phyloP scores from a whole-genome alignment of 2,329 filamentous ascomycete species.

The Eurotiales sp. region DNA sequence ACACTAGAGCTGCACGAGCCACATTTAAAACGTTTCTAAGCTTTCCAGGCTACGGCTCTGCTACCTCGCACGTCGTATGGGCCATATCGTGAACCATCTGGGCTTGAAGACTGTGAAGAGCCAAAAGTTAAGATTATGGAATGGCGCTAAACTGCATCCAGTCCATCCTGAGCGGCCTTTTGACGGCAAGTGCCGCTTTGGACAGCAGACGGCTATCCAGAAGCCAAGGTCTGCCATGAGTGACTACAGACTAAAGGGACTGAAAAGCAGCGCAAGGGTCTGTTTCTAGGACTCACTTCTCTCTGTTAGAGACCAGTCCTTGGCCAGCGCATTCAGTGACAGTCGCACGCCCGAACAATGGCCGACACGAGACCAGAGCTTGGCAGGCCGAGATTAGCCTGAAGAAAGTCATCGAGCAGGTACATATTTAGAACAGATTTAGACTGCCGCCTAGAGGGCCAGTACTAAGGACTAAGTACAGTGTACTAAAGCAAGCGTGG shows the following conservation, averaged over 20 bases:
- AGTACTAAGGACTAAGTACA: too few species aligned
- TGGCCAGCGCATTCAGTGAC: neutral
- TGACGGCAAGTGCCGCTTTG: neutral
- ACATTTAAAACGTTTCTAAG: too few species aligned
- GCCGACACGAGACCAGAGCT: neutral
- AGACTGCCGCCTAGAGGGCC: neutral
- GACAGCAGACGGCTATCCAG: too few species aligned
- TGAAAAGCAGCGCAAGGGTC: too few species aligned
- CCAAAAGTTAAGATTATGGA: neutral
- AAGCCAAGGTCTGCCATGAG: too few species aligned
- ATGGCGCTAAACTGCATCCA: neutral
- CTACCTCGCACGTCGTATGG: neutral
- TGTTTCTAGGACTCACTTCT: too few species aligned
- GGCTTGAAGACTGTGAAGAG: neutral
- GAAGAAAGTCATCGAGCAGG: slow-evolving; percentile 1
- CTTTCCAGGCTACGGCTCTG: too few species aligned
- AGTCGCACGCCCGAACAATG: neutral
- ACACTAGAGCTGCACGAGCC: neutral
- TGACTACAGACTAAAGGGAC: too few species aligned
- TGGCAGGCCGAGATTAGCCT: neutral
- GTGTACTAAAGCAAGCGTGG: too few species aligned
- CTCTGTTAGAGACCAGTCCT: neutral
- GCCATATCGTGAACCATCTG: neutral
- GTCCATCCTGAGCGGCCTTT: too few species aligned
- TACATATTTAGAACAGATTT: slow-evolving; percentile 3